A percentile compares a stretch with the other conserved stretches of the same genome.
Evolutionary conservation across 495 filamentous ascomycete species (phyloP).

Genomic region (Penicillium argentinense): DNA sequence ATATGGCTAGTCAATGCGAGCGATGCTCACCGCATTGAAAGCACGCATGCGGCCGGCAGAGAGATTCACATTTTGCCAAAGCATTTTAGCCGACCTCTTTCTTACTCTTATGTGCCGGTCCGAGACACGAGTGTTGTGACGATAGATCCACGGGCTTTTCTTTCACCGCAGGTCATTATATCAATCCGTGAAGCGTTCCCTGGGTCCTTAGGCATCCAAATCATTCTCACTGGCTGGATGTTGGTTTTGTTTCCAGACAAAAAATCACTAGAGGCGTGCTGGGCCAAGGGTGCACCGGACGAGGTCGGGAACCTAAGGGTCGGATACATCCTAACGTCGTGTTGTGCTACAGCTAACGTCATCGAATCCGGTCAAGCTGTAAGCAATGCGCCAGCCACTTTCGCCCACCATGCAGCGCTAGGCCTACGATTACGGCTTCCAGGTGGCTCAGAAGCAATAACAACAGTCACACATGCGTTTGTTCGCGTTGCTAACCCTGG

Average conservation of each 20-base stretch:
- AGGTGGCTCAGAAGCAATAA: not conserved
- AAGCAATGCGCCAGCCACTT: not conserved
- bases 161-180: not conserved
- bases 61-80: not conserved
- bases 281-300: not conserved
- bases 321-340: not conserved
- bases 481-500: not conserved
- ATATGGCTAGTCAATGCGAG: not conserved
- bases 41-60: not conserved
- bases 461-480: not conserved
- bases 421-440: not conserved
- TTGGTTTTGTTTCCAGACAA: constrained; percentile 1
- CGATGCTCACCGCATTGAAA: not conserved
- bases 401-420: not conserved
- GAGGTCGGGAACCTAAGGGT: not conserved
- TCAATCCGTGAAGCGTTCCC: not conserved
- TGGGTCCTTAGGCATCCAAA: not conserved
- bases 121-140: not conserved
- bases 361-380: not conserved
- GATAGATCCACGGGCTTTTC: not conserved
- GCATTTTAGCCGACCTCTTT: not conserved
- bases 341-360: not conserved
- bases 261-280: not conserved
- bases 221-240: not conserved
- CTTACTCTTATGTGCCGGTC: not conserved